Evolutionary conservation across 2,329 filamentous ascomycete genomes (phyloP).

Genomic region (Didymella keratinophila): DNA sequence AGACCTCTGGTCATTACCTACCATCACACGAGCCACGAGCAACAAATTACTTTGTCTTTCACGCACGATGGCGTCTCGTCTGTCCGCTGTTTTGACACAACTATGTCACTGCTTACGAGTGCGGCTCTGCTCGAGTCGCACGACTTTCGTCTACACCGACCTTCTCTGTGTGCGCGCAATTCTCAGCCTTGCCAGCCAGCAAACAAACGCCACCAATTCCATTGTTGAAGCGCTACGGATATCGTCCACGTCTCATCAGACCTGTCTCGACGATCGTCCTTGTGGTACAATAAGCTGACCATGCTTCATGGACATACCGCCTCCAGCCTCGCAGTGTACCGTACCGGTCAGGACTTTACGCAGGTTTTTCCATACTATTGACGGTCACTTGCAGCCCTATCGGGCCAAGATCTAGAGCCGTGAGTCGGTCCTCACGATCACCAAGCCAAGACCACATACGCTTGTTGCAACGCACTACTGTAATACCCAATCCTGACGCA

Average conservation of each 20-base stretch:
- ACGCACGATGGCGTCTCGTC: not conserved
- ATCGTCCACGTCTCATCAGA: not conserved
- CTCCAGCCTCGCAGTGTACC: conserved; percentile 16
- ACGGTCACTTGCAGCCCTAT: conserved; percentile 2
- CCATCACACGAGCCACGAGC: not conserved
- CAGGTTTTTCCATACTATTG: not conserved
- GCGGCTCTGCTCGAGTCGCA: conserved; percentile 14
- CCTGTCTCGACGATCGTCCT: conserved; percentile 5
- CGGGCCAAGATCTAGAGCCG: conserved; percentile 13
- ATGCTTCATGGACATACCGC: conserved; percentile 13
- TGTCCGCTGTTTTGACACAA: conserved; percentile 7
- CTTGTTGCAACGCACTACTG: conserved; percentile 2
- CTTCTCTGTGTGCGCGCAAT: conserved; percentile 6
- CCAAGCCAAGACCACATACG: conserved; percentile 2
- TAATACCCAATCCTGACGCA: conserved; percentile 7
- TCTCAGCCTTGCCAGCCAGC: not conserved
- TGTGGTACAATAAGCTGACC: conserved; percentile 22
- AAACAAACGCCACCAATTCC: not conserved
- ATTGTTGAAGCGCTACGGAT: not conserved
- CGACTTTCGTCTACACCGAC: conserved; percentile 17
- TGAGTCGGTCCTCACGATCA: conserved; percentile 1
- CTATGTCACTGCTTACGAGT: conserved; percentile 20
- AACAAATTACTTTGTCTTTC: not conserved
- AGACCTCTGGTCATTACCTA: not conserved
- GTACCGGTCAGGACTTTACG: conserved; percentile 15